Base-by-base conservation (phyloP, 2,329 filamentous ascomycete species). In the Plectosphaerella cucumerina region DNA sequence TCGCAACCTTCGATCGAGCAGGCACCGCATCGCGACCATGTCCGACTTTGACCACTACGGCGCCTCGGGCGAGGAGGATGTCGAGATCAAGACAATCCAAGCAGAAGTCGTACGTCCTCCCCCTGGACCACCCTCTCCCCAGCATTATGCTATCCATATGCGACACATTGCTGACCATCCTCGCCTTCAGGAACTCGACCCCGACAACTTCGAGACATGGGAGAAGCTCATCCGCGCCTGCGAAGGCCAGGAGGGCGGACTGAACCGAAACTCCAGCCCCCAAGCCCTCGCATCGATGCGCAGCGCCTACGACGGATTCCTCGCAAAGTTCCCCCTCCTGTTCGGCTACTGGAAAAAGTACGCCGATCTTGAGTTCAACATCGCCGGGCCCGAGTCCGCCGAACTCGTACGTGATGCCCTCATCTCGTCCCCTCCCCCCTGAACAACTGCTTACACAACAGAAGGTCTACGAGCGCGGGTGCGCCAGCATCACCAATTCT, bases 281-380 rank as follows among this genome's bases (percentile, higher is more conserved):
- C 89, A 95, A 64, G 90, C 94, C 23, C 91, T 99, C 60, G 86
- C 90, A 18, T 86, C 90, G 11, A 87, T 91, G 50, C 87, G 94
- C 70, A 85, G 89, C 68, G 84, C 89, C 56, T 97, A 96, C 74
- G 92, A 99, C 68, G 84, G 88, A 45, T 95, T 99, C 65, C 86
- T 99, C 20, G 83, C 89, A 54, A 97, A 96, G 65, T 99, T 97
- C 58, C 94, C 94, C 3, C 80, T 97, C 11, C 83, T 97, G 37
- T 99, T 97, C 63, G 94, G 93, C 48, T 99, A 97, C 75, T 99
- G 94, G 94, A 97, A 97, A 76, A 97, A 97, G 69, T 99, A 97
- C 78, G 94, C 94, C 64, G 93, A 97, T 63, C 80, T 96, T 57
- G 94, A 99, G 65, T 99, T 99, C 73, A 91, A 91, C 47, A 96